Percentiles rank a stretch among this genome's conserved stretches.
These are phyloP conservation scores for Beauveria sp. DNA, from an alignment of 2,329 filamentous ascomycete genomes.

Conservation along the genomic window DNA sequence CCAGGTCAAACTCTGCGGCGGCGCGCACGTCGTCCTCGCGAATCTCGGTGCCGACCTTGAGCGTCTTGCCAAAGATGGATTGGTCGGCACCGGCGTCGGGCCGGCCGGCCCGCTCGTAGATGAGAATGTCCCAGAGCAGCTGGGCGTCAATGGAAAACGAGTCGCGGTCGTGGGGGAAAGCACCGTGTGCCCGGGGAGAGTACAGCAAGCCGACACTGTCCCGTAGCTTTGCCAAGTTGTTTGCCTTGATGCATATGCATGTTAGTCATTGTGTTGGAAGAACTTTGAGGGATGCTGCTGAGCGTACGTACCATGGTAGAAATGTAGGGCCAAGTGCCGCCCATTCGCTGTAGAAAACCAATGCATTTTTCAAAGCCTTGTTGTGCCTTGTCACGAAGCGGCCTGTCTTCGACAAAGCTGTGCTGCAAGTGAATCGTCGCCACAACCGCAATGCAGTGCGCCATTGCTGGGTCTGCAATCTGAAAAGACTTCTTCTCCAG, in stretches of 20 bases:
- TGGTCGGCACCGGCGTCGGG: conserved; percentile 15
- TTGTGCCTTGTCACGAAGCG: conserved; percentile 18
- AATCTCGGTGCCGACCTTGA: conserved; percentile 1
- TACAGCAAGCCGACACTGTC: conserved; percentile 21
- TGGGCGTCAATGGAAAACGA: conserved; percentile 25
- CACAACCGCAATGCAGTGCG: conserved; percentile 42
- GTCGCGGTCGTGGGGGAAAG: not conserved
- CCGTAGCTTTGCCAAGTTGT: conserved; percentile 23
- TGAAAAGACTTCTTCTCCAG: conserved; percentile 34
- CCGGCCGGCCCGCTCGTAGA: conserved; percentile 27
- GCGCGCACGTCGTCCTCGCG: conserved; percentile 10
- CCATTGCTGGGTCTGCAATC: conserved; percentile 26
- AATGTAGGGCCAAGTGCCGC: conserved; percentile 18
- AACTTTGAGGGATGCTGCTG: not conserved
- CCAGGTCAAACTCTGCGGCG: conserved; percentile 26
- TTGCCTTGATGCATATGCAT: conserved; percentile 10
- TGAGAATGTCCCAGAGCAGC: conserved; percentile 28
- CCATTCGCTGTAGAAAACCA: conserved; percentile 19
- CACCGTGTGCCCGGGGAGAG: not conserved
- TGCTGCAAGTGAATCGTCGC: conserved; percentile 47
- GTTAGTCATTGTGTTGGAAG: not conserved
- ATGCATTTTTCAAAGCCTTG: conserved; percentile 22
- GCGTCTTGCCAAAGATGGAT: conserved; percentile 17
- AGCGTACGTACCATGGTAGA: conserved; percentile 20
- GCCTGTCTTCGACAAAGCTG: conserved; percentile 33